Base-by-base conservation (phyloP, 176 grass and related monocot genomes). In the Oryza glumipatula region DNA sequence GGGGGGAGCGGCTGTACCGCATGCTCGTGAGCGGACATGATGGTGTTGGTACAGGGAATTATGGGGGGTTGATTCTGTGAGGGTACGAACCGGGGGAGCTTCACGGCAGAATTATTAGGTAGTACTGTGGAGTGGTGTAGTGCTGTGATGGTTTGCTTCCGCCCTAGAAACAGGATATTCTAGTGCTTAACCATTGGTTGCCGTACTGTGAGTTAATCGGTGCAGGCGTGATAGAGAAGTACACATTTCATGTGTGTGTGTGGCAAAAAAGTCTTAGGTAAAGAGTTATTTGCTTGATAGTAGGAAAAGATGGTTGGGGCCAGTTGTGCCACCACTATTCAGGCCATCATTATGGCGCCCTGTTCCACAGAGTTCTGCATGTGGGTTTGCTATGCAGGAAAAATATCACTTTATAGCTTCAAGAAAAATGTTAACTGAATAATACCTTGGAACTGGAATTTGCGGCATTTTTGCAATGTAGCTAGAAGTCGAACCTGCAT, bases 41-140 rank as follows among this genome's bases (percentile, higher is more conserved):
- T 80, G 46, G 70, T 63, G 43, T 44, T 44, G 32, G 44, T 67
- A 33, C 70, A 19, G 63, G 58, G 67, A 88, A 66, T 68, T 65
- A 71, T 77, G 79, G 79, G 21, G 21, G 74, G 79, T 4, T 47
- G 73, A 73, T 77, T 61, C 46, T 17, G 88, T 90, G 79, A 38
- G 83, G 83, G 83, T 48, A 61, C 46, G 52, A 81, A 70, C 45
- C 22, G 3, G 24, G 56, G 45, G 74, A 46, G 11, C 51, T 38
- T 70, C 60, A 56, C 4, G 23, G 30, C 49, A 33, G 32, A 86
- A 89, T 82, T 82, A 73, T 51, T 73, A 56, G 56, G 78, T 86
- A 3, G 78, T 86, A 3, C 77, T 63, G 58, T 63, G 58, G 58
- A 63, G 8, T 19, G 51, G 49, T 41, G 52, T 46, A 13, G 38